Evolutionary conservation across 2,329 filamentous ascomycete genomes (phyloP).

Genomic region (Cadophora sp.): DNA sequence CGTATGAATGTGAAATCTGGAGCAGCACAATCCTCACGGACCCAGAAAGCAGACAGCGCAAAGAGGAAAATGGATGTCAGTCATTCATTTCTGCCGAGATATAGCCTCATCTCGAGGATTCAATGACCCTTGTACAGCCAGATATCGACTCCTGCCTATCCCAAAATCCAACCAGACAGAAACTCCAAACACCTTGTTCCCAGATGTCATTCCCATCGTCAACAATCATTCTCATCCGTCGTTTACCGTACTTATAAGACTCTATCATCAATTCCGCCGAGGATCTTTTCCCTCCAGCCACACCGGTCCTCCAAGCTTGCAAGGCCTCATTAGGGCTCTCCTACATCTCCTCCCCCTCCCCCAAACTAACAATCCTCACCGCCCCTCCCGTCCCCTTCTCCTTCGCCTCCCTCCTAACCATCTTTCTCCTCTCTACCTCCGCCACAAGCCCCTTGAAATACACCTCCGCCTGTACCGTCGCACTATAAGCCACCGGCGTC

Average conservation of each 20-base stretch:
- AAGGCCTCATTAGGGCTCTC: background rate
- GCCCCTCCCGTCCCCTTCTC: slow-evolving; percentile 35
- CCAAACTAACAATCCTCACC: slow-evolving; percentile 37
- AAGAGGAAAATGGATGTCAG: no score
- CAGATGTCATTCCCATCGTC: slow-evolving; percentile 5
- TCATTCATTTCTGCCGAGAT: background rate
- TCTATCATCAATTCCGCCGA: background rate
- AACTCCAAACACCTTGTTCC: slow-evolving; percentile 7
- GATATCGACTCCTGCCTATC: background rate
- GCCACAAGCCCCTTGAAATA: slow-evolving; percentile 80
- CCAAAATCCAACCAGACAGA: background rate
- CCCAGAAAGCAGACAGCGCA: no score
- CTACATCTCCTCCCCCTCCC: slow-evolving; percentile 28
- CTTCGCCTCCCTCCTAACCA: slow-evolving; percentile 46
- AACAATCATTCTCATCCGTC: background rate
- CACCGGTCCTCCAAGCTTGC: background rate
- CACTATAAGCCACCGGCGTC: slow-evolving; percentile 83
- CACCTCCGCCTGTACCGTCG: slow-evolving; percentile 82
- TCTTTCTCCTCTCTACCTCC: slow-evolving; percentile 70
- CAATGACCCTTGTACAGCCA: background rate
- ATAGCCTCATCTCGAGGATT: background rate
- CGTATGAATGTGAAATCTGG: no score
- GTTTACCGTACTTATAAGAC: background rate
- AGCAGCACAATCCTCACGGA: no score
- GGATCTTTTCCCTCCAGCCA: background rate